These are phyloP conservation scores for Pterula multifida DNA, from an alignment of 1,284 basidiomycete genomes.

Conservation along the genomic window DNA sequence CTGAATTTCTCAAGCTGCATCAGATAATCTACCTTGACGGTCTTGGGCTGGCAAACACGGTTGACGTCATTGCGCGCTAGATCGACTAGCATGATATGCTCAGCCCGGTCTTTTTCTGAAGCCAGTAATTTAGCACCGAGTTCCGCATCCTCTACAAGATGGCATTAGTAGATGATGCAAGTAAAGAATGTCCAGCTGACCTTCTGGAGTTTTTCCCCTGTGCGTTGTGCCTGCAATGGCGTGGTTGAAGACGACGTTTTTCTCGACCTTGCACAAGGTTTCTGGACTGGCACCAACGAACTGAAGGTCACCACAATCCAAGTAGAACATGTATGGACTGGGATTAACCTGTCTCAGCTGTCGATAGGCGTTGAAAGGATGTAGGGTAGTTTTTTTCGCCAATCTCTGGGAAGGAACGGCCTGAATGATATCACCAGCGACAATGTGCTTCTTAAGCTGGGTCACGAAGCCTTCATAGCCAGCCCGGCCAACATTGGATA, in stretches of 20 bases:
- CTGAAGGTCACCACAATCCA: slow-evolving; percentile 88
- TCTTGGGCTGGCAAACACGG: slow-evolving; percentile 89
- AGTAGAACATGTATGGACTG: slow-evolving; percentile 98
- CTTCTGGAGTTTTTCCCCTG: slow-evolving; percentile 76
- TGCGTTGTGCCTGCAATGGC: slow-evolving; percentile 95
- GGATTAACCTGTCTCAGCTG: slow-evolving; percentile 92
- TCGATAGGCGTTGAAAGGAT: slow-evolving; percentile 96
- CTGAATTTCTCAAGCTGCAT: slow-evolving; percentile 95
- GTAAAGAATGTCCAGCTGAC: slow-evolving; percentile 29
- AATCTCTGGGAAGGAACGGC: slow-evolving; percentile 95
- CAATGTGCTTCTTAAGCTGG: slow-evolving; percentile 85
- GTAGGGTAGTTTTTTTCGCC: slow-evolving; percentile 73
- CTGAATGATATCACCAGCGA: slow-evolving; percentile 97
- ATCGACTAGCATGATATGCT: slow-evolving; percentile 99
- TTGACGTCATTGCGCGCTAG: slow-evolving; percentile 99
- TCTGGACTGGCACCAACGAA: slow-evolving; percentile 96
- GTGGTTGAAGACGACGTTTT: slow-evolving; percentile 90
- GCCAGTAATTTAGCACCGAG: slow-evolving; percentile 66
- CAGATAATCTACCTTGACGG: slow-evolving; percentile 92
- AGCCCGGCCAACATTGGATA: slow-evolving; percentile 87
- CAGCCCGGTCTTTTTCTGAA: slow-evolving; percentile 92
- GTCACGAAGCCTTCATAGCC: slow-evolving; percentile 94
- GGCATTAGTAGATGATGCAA: slow-evolving; percentile 6
- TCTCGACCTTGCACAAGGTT: slow-evolving; percentile 93
- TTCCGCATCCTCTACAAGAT: slow-evolving; percentile 67